Evolutionary conservation across 495 filamentous ascomycete species (phyloP).

Genomic region (Endocarpon pusillum): DNA sequence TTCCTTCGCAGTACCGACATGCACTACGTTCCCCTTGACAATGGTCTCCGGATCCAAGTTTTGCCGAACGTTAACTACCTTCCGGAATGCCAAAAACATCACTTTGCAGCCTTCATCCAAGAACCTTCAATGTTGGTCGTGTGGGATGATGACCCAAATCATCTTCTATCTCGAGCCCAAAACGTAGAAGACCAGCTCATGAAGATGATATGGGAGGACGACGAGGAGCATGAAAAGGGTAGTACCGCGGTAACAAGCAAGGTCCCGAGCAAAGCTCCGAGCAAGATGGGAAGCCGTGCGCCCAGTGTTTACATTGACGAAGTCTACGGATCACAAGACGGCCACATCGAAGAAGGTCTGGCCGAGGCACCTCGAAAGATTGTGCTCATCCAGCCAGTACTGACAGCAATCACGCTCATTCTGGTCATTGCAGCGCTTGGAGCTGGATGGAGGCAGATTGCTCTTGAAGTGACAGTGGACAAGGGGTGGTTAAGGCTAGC

Average conservation of each 20-base stretch:
- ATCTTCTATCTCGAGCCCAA: slow-evolving; percentile 30
- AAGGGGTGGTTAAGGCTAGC: slow-evolving; percentile 27
- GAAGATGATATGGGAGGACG: slow-evolving; percentile 34
- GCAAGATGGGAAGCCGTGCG: slow-evolving; percentile 19
- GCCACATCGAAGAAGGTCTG: slow-evolving; percentile 21
- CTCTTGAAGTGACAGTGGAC: slow-evolving; percentile 34
- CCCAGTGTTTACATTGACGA: slow-evolving; percentile 8
- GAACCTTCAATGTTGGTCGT: slow-evolving; percentile 38
- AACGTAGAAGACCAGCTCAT: slow-evolving; percentile 35
- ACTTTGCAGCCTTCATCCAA: slow-evolving; percentile 50
- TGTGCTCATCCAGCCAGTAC: slow-evolving; percentile 31
- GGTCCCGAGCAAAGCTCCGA: slow-evolving; percentile 6
- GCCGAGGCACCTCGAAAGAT: slow-evolving; percentile 23
- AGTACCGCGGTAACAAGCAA: slow-evolving; percentile 5
- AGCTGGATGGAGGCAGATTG: slow-evolving; percentile 35
- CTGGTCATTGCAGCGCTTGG: slow-evolving; percentile 36
- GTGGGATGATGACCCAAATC: slow-evolving; percentile 48
- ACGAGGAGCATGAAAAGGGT: slow-evolving; percentile 19
- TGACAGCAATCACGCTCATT: slow-evolving; percentile 31
- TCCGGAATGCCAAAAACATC: slow-evolving; percentile 41
- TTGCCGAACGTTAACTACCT: slow-evolving; percentile 36
- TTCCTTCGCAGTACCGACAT: slow-evolving; percentile 27
- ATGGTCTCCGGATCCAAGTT: slow-evolving; percentile 43
- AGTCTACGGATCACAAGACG: slow-evolving; percentile 14
- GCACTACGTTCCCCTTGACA: slow-evolving; percentile 35